Base-by-base conservation (phyloP, 768 basidiomycete species). In the Termitomyces sp. region DNA sequence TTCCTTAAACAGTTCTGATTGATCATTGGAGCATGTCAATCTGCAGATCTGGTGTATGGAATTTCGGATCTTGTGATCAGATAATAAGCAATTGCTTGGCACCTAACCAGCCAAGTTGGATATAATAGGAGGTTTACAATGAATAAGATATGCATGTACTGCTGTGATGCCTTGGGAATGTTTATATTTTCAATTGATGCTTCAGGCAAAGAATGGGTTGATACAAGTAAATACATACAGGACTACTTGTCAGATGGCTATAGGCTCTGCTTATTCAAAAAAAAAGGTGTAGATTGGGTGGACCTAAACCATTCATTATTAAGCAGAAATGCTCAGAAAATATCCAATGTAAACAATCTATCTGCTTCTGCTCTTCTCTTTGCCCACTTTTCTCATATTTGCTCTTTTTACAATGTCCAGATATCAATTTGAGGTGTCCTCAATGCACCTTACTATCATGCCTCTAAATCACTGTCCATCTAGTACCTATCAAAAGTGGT, bases 341-440 rank as follows among this genome's bases (percentile, higher is more conserved):
- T 42, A 34, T 56, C 39, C 40, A 42, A 56, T 25, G 55, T 39
- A 57, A 61, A 60, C 56, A 60, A 57, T 53, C n/a, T n/a, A 34
- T 51, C 45, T 51, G 17, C 32, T 44, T 41, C n/a, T 30, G 21
- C 12, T 17, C 8, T 11, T 9, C 23, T 27, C 19, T 11, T 54
- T 21, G 44, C 21, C n/a, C 10, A 5, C 35, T 37, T 49, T 17
- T 27, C 34, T 27, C 17, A 14, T 30, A 28, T 47, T 30, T 8
- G 17, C 35, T 14, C 16, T 3, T 12, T n/a, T 7, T 27, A 35
- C n/a, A 19, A 51, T 51, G 50, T 39, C 27, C 12, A 17, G 28
- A 51, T 27, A 17, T 51, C 37, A 12, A 6, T 11, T n/a, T n/a
- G 25, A 28, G 21, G n/a, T 7, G 25, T 28, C 50, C 25, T 50